Evolutionary conservation across 192 early-diverging fungal genomes (phyloP).

Genomic region (Funneliformis mosseae): DNA sequence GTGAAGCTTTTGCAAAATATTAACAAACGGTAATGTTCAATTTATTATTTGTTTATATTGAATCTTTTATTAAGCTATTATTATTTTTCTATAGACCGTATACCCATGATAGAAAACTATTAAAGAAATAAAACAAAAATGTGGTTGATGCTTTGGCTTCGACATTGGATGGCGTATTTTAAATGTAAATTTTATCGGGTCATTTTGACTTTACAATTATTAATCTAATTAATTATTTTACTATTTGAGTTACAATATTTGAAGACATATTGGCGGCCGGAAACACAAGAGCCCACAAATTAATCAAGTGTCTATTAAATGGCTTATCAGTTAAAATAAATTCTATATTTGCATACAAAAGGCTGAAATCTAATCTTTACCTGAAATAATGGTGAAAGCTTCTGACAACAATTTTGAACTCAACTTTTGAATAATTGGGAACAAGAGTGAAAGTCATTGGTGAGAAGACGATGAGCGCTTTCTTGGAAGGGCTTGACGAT

Average conservation of each 20-base stretch:
- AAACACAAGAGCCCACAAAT: conserved; percentile 95
- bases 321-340: conserved; percentile 74
- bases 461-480: conserved; percentile 71
- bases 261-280: conserved; percentile 73
- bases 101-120: conserved; percentile 86
- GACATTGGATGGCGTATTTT: conserved; percentile 82
- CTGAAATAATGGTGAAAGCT: conserved; percentile 75
- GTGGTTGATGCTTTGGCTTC: conserved; percentile 82
- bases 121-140: conserved; percentile 92
- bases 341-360: conserved; percentile 70
- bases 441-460: conserved; percentile 87
- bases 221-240: not conserved
- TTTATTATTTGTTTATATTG: not conserved
- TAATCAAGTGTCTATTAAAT: conserved; percentile 73
- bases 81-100: conserved; percentile 48
- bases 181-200: conserved; percentile 44
- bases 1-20: conserved; percentile 80
- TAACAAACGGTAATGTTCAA: conserved; percentile 57
- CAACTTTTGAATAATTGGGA: conserved; percentile 82
- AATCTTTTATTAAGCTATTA: not conserved
- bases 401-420: conserved; percentile 84
- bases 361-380: conserved; percentile 74
- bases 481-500: conserved; percentile 84
- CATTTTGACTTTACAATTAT: not conserved
- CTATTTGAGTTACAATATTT: conserved; percentile 43